Base-by-base conservation (phyloP, 163 green algal species). In the Scenedesmus sp. region DNA sequence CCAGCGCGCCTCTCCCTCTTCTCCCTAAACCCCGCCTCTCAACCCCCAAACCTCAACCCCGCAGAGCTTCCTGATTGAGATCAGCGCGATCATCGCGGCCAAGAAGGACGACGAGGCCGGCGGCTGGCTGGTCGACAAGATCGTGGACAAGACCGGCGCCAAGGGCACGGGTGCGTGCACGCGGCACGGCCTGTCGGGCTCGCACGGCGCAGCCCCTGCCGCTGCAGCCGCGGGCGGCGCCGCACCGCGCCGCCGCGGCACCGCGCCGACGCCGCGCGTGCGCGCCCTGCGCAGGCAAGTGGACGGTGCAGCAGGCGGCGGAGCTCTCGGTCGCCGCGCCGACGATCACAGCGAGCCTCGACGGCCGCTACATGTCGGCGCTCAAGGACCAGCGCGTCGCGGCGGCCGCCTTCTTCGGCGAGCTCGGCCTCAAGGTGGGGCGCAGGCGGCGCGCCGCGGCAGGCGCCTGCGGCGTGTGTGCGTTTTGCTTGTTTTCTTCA, bases 291-390 rank as follows among this genome's bases (percentile, higher is more conserved):
- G 18, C 84, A 89, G 93, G 96, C 78, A 99, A 99, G 87, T 99
- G 96, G 96, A 99, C 96, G 2, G 94, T 99, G 63, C 96, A 99
- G 92, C 93, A 98, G 80, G 96, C 95, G 0, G 96, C 96, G 0
- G 96, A 99, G 86, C 91, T 99, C 54, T 88, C 84, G 5, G 91
- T 99, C 33, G 93, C 96, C 28, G 92, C 91, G 0, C 96, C 96
- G 72, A 99, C 96, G 62, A 98, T 99, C 81, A 92, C 91, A 33
- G 89, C 96, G 0, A 93, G 95, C 0, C 89, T 99, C 58, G 96
- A 99, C 63, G 93, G 84, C 13, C 85, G 93, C 58, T 99, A 97
- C 88, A 84, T 99, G 58, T 94, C 84, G 31, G 94, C 92, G 11
- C 86, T 98, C 60, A 98, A 98, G 89, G 86, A 93, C 5, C 29